phyloP scores from a whole-genome alignment of 1,139 yeast species.

The Yamadazyma triangularis region DNA sequence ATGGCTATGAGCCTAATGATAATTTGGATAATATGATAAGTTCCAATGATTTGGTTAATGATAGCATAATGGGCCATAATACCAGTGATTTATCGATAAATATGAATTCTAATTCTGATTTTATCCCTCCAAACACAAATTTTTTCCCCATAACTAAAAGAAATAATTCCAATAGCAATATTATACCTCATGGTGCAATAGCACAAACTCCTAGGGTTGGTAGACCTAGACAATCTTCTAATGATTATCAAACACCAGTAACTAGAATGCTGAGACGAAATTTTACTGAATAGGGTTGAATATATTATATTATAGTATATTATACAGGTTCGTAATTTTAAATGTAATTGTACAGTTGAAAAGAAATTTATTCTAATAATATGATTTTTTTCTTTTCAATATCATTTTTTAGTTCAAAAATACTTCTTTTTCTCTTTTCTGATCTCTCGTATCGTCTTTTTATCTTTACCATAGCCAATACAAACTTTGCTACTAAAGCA shows the following conservation, averaged over 20 bases:
- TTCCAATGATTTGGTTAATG: constrained; percentile 16
- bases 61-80: constrained; percentile 24
- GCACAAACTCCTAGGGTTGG: constrained; percentile 34
- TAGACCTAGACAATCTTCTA: constrained; percentile 34
- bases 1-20: constrained; percentile 25
- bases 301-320: constrained; percentile 3
- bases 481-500: constrained; percentile 42
- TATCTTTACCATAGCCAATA: constrained; percentile 53
- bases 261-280: constrained; percentile 30
- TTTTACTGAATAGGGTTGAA: constrained; percentile 11
- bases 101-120: constrained; percentile 23
- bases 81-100: constrained; percentile 27
- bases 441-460: constrained; percentile 33
- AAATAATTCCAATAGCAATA: constrained; percentile 8
- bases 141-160: constrained; percentile 11
- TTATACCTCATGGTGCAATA: constrained; percentile 1
- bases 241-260: constrained; percentile 43
- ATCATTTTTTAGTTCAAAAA: constrained; percentile 2
- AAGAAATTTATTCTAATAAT: neutral
- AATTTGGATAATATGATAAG: constrained; percentile 11
- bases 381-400: constrained; percentile 1
- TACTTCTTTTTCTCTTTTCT: constrained; percentile 16
- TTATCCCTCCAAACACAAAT: constrained; percentile 21
- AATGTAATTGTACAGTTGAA: neutral
- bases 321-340: constrained; percentile 1